These are phyloP conservation scores for Tolypocladium guangdongense DNA, from an alignment of 2,329 filamentous ascomycete species.

Conservation along the genomic window DNA sequence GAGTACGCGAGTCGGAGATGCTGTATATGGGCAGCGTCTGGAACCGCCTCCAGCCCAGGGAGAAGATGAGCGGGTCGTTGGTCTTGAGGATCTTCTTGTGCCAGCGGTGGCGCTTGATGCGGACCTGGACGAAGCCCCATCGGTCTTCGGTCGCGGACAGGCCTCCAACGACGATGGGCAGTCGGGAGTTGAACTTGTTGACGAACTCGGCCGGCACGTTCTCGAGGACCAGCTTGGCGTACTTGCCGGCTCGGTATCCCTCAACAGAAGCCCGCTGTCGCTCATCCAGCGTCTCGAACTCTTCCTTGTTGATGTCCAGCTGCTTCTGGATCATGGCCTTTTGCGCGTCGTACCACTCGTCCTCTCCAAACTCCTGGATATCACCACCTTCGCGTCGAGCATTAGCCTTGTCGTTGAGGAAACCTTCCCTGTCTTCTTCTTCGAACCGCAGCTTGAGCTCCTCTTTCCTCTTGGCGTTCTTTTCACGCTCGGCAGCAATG, in stretches of 20 bases:
- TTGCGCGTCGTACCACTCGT: conserved; percentile 97
- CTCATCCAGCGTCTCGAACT: conserved; percentile 82
- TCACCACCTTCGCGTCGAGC: conserved; percentile 58
- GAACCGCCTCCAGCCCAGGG: conserved; percentile 90
- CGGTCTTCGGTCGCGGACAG: conserved; percentile 87
- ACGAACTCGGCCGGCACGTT: conserved; percentile 87
- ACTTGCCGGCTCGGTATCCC: conserved; percentile 84
- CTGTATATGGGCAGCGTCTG: conserved; percentile 89
- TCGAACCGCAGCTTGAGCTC: conserved; percentile 92
- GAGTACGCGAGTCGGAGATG: conserved; percentile 83
- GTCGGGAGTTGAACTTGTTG: conserved; percentile 66
- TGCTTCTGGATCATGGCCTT: conserved; percentile 94
- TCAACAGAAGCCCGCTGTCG: conserved; percentile 74
- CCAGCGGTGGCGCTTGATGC: conserved; percentile 96
- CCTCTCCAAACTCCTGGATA: conserved; percentile 80
- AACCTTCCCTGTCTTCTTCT: conserved; percentile 94
- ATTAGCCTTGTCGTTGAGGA: conserved; percentile 78
- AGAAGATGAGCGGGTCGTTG: conserved; percentile 94
- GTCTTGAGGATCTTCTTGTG: conserved; percentile 99
- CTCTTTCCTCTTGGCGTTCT: conserved; percentile 85
- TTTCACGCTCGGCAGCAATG: conserved; percentile 81
- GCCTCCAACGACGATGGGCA: conserved; percentile 84
- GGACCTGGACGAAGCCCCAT: conserved; percentile 88
- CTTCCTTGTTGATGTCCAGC: conserved; percentile 88
- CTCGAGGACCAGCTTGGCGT: conserved; percentile 82